These are phyloP conservation scores for Guyanaporus albipodus DNA, from an alignment of 768 basidiomycete species.

Conservation along the genomic window DNA sequence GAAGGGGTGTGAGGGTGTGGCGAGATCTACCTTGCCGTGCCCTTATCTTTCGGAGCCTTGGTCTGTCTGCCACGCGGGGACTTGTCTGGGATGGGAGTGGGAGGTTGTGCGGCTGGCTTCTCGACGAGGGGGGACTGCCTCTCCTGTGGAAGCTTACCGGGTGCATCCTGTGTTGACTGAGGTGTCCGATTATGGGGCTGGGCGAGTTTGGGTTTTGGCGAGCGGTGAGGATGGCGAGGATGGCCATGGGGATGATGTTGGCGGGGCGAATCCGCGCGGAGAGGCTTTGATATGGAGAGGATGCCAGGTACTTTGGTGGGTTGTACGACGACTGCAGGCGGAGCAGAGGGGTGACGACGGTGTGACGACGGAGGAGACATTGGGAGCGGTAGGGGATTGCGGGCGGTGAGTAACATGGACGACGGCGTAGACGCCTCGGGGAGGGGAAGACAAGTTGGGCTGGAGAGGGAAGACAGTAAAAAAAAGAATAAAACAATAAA, in stretches of 20 bases:
- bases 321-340: slow-evolving; percentile 62
- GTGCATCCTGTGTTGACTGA: slow-evolving; percentile 26
- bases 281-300: slow-evolving; percentile 62
- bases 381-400: slow-evolving; percentile 32
- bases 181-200: slow-evolving; percentile 16
- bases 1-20: not conserved
- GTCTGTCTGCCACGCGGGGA: slow-evolving; percentile 31
- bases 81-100: slow-evolving; percentile 26
- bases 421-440: slow-evolving; percentile 7
- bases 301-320: slow-evolving; percentile 73
- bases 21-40: slow-evolving; percentile 37
- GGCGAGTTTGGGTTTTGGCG: slow-evolving; percentile 35
- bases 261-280: slow-evolving; percentile 31
- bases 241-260: slow-evolving; percentile 36
- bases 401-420: slow-evolving; percentile 43
- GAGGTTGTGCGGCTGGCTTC: slow-evolving; percentile 25
- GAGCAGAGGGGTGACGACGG: slow-evolving; percentile 66
- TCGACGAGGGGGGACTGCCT: slow-evolving; percentile 21
- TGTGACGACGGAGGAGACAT: slow-evolving; percentile 39
- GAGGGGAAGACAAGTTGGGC: not conserved
- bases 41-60: slow-evolving; percentile 43
- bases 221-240: slow-evolving; percentile 32
- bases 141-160: slow-evolving; percentile 31
- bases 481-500: slow-evolving; percentile 13
- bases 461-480: not conserved